phyloP scores from a whole-genome alignment of 306 rosid genomes.

The Lathyrus tuberosus region DNA sequence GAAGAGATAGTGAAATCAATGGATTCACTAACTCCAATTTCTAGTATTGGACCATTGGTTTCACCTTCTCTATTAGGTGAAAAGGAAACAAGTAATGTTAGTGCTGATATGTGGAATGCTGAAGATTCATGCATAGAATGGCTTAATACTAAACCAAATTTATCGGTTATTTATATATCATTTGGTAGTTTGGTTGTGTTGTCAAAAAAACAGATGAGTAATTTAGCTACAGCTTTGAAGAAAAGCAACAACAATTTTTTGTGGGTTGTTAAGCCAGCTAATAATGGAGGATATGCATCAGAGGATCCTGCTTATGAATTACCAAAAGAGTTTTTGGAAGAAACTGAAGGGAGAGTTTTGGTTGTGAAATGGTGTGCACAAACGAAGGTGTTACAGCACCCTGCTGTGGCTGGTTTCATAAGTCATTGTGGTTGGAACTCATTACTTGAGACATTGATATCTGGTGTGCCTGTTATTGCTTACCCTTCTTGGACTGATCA shows the following conservation, averaged over 20 bases:
- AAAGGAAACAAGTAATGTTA: conserved; percentile 34
- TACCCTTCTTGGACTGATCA: conserved; percentile 68
- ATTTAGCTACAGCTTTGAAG: conserved; percentile 49
- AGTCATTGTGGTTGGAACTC: conserved; percentile 82
- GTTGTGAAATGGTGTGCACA: conserved; percentile 66
- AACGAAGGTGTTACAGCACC: conserved; percentile 62
- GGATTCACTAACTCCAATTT: conserved; percentile 43
- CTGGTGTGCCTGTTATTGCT: conserved; percentile 60
- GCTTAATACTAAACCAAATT: conserved; percentile 41
- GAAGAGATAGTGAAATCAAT: conserved; percentile 51
- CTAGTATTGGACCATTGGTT: conserved; percentile 58
- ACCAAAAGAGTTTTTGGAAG: conserved; percentile 42
- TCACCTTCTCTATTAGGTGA: conserved; percentile 54
- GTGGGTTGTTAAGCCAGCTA: conserved; percentile 59
- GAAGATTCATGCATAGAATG: conserved; percentile 55
- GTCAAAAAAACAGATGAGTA: too few species aligned
- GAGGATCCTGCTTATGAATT: conserved; percentile 13
- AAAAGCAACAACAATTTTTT: conserved; percentile 52
- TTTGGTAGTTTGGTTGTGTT: conserved; percentile 34
- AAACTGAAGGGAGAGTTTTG: conserved; percentile 45
- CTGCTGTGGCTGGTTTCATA: conserved; percentile 58
- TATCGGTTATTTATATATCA: conserved; percentile 55
- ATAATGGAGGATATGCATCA: background rate
- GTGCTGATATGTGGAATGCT: conserved; percentile 53
- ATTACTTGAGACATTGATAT: conserved; percentile 45